Percentiles rank a stretch among this genome's conserved stretches.
Conservation (phyloP, 2,329 filamentous ascomycete genomes). For the Penicillium occitanis region DNA sequence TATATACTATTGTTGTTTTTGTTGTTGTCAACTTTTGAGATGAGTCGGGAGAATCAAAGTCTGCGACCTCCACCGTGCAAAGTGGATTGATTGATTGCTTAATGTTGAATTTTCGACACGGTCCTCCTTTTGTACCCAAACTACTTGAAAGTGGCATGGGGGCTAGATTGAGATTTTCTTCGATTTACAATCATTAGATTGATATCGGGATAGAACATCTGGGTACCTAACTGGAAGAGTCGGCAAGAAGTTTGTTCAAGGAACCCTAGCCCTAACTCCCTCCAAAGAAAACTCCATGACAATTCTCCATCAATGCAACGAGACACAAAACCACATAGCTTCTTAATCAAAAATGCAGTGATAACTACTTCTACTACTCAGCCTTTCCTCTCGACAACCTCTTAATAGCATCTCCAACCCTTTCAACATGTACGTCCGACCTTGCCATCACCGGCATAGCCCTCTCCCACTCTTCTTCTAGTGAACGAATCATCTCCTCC, state of each 20-base stretch:
- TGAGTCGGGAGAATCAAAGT: background rate
- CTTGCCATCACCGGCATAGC: conserved; percentile 39
- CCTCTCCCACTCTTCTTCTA: conserved; percentile 13
- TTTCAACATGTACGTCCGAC: background rate
- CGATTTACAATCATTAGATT: background rate
- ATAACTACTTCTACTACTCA: background rate
- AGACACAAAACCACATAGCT: background rate
- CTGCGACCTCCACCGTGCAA: background rate
- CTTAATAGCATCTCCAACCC: background rate
- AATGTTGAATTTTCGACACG: too few relatives aligned
- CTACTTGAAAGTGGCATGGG: too few relatives aligned
- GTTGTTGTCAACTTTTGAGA: background rate
- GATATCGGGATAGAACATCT: background rate
- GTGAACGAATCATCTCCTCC: background rate
- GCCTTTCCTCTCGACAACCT: conserved; percentile 21
- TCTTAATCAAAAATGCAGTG: background rate
- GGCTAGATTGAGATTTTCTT: too few relatives aligned
- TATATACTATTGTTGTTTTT: background rate
- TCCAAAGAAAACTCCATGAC: background rate
- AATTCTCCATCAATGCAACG: background rate
- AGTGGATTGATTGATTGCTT: too few relatives aligned
- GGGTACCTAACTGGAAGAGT: background rate
- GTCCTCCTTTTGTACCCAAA: too few relatives aligned
- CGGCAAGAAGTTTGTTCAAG: background rate
- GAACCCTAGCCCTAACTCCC: background rate